Evolutionary conservation across 1,284 basidiomycete species (phyloP), one percentile per base, ranked within the genome.

Genomic region (Pterulicium gracile): DNA sequence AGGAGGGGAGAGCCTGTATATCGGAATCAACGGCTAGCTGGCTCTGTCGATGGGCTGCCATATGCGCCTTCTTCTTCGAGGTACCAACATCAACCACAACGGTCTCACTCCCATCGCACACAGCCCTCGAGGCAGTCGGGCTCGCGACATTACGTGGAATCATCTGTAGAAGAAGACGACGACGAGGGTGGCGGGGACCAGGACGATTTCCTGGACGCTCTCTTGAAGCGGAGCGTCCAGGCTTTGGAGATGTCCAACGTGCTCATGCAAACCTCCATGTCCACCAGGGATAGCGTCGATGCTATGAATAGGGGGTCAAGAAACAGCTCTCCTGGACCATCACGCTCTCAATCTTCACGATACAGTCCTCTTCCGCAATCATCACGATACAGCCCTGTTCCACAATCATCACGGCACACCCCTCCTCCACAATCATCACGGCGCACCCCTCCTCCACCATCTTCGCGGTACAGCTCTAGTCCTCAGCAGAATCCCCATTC

Each of bases 221-320:
- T 89, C 13, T 70, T 89, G 2, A 82, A 78, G 51, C 75, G 86
- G 50, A 87, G 83, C 52, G 81, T 89, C 14, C 78, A 86, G 61
- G 87, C 87, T 3, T 68, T 89, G 5, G 87, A 89, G 58, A 78
- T 87, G 68, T 88, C 86, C 4, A 89, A 89, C 51, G 71, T 76
- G 3, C 67, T 89, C 15, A 66, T 88, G 27, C 79, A 83, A 55
- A 77, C 76, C 4, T 82, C 81, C 23, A 80, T 87, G 56, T 74
- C 78, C 24, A 81, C 84, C 0, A 75, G 82, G 51, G 68, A 75
- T 19, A 75, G 70, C 46, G 66, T 83, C n/a, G 72, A 74, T 12
- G 64, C 65, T 3, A 62, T 77, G 22, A 60, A 68, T 15, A 5
- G 36, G 5, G 15, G 7, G n/a, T 52, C 62, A 19, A 67, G 69